Evolutionary conservation across 306 rosid genomes (phyloP).

Genomic region (Castanea mollissima): DNA sequence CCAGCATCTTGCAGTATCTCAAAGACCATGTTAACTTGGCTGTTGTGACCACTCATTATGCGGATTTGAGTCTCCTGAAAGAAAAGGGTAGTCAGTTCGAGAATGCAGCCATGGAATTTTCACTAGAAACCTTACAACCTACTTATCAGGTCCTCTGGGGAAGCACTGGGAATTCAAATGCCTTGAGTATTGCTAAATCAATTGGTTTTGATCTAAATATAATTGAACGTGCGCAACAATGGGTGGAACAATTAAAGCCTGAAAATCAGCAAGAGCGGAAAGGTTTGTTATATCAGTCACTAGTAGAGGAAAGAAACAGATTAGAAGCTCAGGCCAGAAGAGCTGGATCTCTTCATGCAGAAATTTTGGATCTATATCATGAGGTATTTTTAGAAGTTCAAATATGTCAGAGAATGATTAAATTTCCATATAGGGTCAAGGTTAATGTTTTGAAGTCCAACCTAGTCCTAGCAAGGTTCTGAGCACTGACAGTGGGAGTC

Average conservation of each 20-base stretch:
- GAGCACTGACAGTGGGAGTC: background rate
- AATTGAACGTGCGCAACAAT: constrained; percentile 54
- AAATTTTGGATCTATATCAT: constrained; percentile 48
- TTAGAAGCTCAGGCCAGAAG: constrained; percentile 64
- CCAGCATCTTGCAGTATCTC: constrained; percentile 82
- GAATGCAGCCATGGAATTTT: constrained; percentile 96
- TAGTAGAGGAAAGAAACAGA: constrained; percentile 67
- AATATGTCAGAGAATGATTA: constrained; percentile 6
- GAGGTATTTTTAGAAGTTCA: constrained; percentile 57
- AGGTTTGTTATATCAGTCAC: constrained; percentile 69
- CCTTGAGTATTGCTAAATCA: constrained; percentile 77
- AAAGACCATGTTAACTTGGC: constrained; percentile 71
- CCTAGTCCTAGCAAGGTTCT: background rate
- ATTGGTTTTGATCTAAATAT: constrained; percentile 70
- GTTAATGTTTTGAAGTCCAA: background rate
- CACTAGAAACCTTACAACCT: constrained; percentile 69
- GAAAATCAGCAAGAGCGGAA: constrained; percentile 82
- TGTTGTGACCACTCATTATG: constrained; percentile 90
- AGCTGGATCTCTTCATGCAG: constrained; percentile 66
- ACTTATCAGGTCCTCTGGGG: constrained; percentile 93
- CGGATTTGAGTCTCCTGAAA: constrained; percentile 76
- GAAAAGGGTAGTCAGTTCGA: constrained; percentile 65
- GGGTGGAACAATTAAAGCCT: constrained; percentile 77
- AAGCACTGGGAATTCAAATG: constrained; percentile 82
- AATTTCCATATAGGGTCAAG: constrained; percentile 9